These are phyloP conservation scores for Lipomyces orientalis DNA, from an alignment of 805 yeast species.

Conservation along the genomic window DNA sequence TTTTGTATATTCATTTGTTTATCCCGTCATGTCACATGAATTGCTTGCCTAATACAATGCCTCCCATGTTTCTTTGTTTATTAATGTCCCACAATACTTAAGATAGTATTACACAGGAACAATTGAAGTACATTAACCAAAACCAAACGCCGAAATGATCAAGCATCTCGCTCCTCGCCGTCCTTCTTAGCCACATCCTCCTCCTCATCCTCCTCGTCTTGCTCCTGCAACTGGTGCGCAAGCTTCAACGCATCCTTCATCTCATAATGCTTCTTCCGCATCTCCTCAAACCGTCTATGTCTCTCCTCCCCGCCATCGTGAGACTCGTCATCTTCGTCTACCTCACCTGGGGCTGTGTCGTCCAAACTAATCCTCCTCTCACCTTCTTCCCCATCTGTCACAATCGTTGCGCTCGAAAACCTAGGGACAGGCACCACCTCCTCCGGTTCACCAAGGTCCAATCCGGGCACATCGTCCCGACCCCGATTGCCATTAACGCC, in stretches of 20 bases:
- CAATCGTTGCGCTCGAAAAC: constrained; percentile 10
- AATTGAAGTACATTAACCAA: background rate
- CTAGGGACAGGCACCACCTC: constrained; percentile 32
- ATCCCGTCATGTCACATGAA: background rate
- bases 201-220: constrained; percentile 37
- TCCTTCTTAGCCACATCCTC: constrained; percentile 19
- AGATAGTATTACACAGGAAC: background rate
- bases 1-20: background rate
- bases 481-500: constrained; percentile 39
- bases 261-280: constrained; percentile 82
- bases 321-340: constrained; percentile 41
- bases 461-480: constrained; percentile 40
- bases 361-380: constrained; percentile 24
- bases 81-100: background rate
- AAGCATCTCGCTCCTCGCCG: background rate
- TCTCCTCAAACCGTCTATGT: constrained; percentile 72
- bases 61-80: background rate
- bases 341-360: constrained; percentile 35
- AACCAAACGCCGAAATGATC: background rate
- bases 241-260: constrained; percentile 44
- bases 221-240: constrained; percentile 40
- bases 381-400: background rate
- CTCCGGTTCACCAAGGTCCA: constrained; percentile 43
- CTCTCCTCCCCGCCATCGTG: constrained; percentile 55
- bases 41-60: background rate